Conservation (phyloP, 164 flowering plant species). For the Berberis thunbergii region DNA sequence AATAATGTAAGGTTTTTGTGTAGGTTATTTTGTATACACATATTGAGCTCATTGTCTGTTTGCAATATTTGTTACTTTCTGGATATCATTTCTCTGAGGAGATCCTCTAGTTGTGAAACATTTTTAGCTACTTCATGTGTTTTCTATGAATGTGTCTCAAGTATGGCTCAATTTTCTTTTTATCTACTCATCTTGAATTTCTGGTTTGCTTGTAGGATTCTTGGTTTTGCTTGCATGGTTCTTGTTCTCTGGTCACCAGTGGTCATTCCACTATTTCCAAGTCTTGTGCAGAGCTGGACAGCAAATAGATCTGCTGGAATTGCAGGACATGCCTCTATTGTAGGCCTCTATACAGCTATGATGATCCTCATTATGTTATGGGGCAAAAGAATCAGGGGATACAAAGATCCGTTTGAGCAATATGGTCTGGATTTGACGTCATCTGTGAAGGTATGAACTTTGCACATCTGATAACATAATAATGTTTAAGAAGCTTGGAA, state of each 20-base stretch:
- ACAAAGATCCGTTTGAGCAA: slow-evolving; percentile 54
- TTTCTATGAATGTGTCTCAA: too few relatives aligned
- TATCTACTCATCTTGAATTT: background rate
- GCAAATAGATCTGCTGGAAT: slow-evolving; percentile 41
- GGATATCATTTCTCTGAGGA: too few relatives aligned
- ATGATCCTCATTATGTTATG: slow-evolving; percentile 56
- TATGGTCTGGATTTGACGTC: slow-evolving; percentile 76
- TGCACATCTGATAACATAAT: background rate
- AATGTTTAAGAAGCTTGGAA: background rate
- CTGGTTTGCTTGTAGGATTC: slow-evolving; percentile 31
- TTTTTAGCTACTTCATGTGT: too few relatives aligned
- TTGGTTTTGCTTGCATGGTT: slow-evolving; percentile 73
- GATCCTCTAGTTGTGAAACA: too few relatives aligned
- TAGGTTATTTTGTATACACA: too few relatives aligned
- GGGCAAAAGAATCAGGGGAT: slow-evolving; percentile 82
- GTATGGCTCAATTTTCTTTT: background rate
- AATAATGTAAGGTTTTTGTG: too few relatives aligned
- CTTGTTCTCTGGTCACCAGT: slow-evolving; percentile 92
- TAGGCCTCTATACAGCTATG: slow-evolving; percentile 68
- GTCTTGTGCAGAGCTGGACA: slow-evolving; percentile 72
- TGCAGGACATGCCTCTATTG: slow-evolving; percentile 53
- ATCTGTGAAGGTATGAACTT: slow-evolving; percentile 36
- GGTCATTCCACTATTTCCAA: slow-evolving; percentile 73
- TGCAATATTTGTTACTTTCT: too few relatives aligned
- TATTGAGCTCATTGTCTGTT: too few relatives aligned